Evolutionary conservation across 2,329 filamentous ascomycete species (phyloP), one percentile per base, ranked within the genome.

Genomic region (Fusarium chaquense): DNA sequence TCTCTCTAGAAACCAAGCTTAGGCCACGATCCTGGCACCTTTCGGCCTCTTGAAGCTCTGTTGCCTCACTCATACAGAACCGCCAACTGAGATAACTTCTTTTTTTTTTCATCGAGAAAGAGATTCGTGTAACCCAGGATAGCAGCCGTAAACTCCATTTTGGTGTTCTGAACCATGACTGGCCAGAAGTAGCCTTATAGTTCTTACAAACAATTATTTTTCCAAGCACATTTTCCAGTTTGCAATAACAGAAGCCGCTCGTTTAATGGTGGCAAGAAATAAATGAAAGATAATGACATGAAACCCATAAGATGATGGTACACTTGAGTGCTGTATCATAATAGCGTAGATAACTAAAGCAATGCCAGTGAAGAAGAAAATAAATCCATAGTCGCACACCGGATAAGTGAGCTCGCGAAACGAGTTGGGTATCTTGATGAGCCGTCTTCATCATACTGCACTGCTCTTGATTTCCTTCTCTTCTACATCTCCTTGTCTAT

Each of bases 401-500:
- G 75, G 76, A 76, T 75, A 72, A 77, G 77, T 76, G 77, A 78
- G 77, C 76, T 77, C 77, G 75, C 70, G 65, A 69, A 75, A 75
- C 72, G 76, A 79, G 77, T 78, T 80, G 79, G 79, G 79, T 81
- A 81, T 81, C 78, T 80, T 78, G 70, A 73, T 76, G 73, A 75
- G 76, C 73, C 73, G 73, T 71, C 67, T 73, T 72, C 69, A 67
- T 67, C 69, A 64, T 68, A 67, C 69, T 73, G 68, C 65, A 60
- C 62, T 59, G 67, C 68, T 63, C 68, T 59, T 57, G 55, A 62
- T 69, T 65, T 70, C 63, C 66, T 68, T 67, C 67, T 63, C 64
- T 54, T 63, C 58, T 55, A 65, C 58, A 54, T 41, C 57, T 28
- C 49, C 58, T 41, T 61, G 43, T 41, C 70, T 57, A 55, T 38